Base-by-base conservation (phyloP, 2,329 filamentous ascomycete species). In the Sporothrix brasiliensis region DNA sequence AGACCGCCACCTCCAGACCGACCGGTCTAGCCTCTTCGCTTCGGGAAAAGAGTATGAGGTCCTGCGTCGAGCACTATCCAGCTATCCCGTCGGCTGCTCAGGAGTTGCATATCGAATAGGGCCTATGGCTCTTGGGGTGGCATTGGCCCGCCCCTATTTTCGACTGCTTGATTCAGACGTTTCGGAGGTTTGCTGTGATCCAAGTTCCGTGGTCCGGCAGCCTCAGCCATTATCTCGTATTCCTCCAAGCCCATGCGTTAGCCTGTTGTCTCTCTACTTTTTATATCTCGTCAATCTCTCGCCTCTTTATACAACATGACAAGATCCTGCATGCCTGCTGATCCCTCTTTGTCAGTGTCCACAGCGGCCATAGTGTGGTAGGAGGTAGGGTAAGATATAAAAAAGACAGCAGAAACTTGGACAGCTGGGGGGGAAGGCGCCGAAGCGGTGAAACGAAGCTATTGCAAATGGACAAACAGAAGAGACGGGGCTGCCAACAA, bases 401-500 rank as follows among this genome's bases (percentile, higher is more conserved):
- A n/a, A n/a, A n/a, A n/a, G n/a, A n/a, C n/a, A n/a, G n/a, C n/a
- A n/a, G n/a, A 30, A 65, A 13, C 39, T 39, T 65, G 61, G 61
- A 50, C n/a, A 65, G 44, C 24, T 49, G 16, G 44, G 44, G 44
- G 44, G 7, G 19, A 7, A 44, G 41, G 4, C 24, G 61, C 61
- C 50, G 61, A 24, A 50, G 61, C 27, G 34, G 21, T 65, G 61
- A 50, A 65, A 65, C 61, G 61, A 65, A 65, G 50, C 60, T 47
- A 30, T 49, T 7, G n/a, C 39, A 63, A 65, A 65, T n/a, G 16
- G 10, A 49, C 44, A 34, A 16, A 50, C 44, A 65, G 44, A 24
- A 24, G 5, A 24, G 58, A 47, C 58, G 44, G 39, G 34, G 19
- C 56, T 61, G 56, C 56, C 56, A 60, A 60, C 34, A 60, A 60